phyloP scores from a whole-genome alignment of 805 yeast genomes.

The Barnettozyma californica region DNA sequence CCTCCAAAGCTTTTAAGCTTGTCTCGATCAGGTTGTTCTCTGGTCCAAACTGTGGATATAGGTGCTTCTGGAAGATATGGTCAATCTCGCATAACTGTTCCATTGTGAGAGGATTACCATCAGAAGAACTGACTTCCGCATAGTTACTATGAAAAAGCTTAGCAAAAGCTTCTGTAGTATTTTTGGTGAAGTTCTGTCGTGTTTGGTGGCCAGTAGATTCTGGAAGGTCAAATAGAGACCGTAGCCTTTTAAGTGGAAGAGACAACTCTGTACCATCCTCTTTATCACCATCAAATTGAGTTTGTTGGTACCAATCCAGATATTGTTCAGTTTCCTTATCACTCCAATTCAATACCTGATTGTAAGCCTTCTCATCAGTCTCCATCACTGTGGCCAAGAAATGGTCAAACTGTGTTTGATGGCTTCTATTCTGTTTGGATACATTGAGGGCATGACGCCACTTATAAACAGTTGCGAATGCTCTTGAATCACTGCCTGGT shows the following conservation, averaged over 20 bases:
- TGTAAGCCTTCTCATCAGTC: constrained; percentile 23
- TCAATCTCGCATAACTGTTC: neutral
- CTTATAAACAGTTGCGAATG: constrained; percentile 5
- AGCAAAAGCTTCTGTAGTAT: neutral
- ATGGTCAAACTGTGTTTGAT: constrained; percentile 7
- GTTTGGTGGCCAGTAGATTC: neutral
- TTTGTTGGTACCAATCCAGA: constrained; percentile 42
- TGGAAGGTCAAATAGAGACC: constrained; percentile 20
- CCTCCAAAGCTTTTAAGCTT: neutral
- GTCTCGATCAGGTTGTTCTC: neutral
- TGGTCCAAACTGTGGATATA: neutral
- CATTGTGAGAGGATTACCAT: neutral
- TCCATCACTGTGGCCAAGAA: constrained; percentile 10
- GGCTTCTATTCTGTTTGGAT: constrained; percentile 10
- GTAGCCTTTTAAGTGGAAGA: constrained; percentile 19
- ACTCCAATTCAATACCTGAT: constrained; percentile 42
- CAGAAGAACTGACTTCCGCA: neutral
- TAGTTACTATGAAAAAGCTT: neutral
- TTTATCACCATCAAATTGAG: constrained; percentile 15
- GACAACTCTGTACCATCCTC: constrained; percentile 20
- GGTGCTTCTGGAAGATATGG: neutral
- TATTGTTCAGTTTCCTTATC: constrained; percentile 41
- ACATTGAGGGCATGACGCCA: constrained; percentile 21
- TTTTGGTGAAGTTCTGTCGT: neutral
- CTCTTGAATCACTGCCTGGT: neutral